These are phyloP conservation scores for Clavispora phyllophila DNA, from an alignment of 805 yeast genomes.

Conservation along the genomic window DNA sequence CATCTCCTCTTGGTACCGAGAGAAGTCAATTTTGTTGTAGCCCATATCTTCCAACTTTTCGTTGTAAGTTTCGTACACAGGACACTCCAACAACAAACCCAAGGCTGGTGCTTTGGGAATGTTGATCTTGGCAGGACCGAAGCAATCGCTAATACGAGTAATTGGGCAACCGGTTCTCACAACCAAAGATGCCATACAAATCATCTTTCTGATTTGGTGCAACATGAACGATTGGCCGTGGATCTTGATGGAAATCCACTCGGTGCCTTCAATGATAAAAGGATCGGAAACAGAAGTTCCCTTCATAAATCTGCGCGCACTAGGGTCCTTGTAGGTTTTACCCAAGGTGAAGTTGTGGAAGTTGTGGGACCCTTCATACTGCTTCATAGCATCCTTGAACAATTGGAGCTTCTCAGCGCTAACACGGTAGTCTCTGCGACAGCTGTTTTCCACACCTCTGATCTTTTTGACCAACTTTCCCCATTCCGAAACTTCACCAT, in stretches of 20 bases:
- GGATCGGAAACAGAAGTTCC: slow-evolving; percentile 78
- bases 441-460: slow-evolving; percentile 58
- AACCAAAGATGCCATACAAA: slow-evolving; percentile 85
- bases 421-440: slow-evolving; percentile 67
- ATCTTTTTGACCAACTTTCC: slow-evolving; percentile 44
- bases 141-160: slow-evolving; percentile 71
- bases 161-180: slow-evolving; percentile 84
- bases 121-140: slow-evolving; percentile 67
- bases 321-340: slow-evolving; percentile 76
- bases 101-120: slow-evolving; percentile 98
- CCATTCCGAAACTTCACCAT: slow-evolving; percentile 32
- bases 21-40: slow-evolving; percentile 68
- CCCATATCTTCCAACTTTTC: slow-evolving; percentile 67
- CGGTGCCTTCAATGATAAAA: slow-evolving; percentile 86
- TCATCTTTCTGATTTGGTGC: slow-evolving; percentile 97
- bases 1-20: slow-evolving; percentile 62
- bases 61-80: slow-evolving; percentile 86
- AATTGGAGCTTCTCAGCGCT: slow-evolving; percentile 54
- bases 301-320: slow-evolving; percentile 81
- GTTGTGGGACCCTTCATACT: slow-evolving; percentile 83
- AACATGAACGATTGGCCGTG: slow-evolving; percentile 99
- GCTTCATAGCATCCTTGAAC: slow-evolving; percentile 63
- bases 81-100: slow-evolving; percentile 84
- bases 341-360: slow-evolving; percentile 87
- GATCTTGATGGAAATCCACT: slow-evolving; percentile 92